Evolutionary conservation across 345 rosid species (phyloP).

Genomic region (Salix dunnii): DNA sequence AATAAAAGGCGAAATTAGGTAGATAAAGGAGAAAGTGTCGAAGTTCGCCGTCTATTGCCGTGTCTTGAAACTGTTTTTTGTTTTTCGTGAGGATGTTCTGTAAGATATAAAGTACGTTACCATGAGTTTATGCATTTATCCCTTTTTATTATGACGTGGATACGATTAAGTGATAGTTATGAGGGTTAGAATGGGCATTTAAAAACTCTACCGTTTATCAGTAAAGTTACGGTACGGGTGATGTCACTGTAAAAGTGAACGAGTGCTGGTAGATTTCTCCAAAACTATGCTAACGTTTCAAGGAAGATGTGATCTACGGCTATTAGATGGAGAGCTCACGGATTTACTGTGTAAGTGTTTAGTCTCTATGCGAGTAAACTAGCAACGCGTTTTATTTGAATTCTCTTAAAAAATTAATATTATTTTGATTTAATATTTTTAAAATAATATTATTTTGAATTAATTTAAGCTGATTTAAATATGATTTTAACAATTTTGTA

Average conservation of each 20-base stretch:
- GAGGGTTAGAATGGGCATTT: slow-evolving; percentile 5
- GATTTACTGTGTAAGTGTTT: neutral
- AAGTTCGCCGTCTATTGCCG: slow-evolving; percentile 13
- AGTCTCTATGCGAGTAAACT: too few relatives aligned
- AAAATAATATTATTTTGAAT: too few relatives aligned
- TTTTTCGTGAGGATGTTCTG: slow-evolving; percentile 12
- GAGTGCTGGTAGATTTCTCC: neutral
- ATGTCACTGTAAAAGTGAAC: neutral
- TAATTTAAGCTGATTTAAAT: too few relatives aligned
- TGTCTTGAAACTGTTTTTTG: slow-evolving; percentile 19
- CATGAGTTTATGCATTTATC: slow-evolving; percentile 11
- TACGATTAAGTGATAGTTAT: neutral
- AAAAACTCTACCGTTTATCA: too few relatives aligned
- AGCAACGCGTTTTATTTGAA: too few relatives aligned
- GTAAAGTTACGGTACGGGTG: neutral
- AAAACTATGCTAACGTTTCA: neutral
- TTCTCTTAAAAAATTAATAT: too few relatives aligned
- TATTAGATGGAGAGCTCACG: neutral
- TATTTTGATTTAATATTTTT: too few relatives aligned
- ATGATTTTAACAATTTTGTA: too few relatives aligned
- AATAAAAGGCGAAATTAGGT: neutral
- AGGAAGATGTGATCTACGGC: slow-evolving; percentile 3
- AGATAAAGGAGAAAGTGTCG: neutral
- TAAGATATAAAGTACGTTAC: neutral
- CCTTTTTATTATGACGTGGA: neutral